Base-by-base conservation (phyloP, 345 rosid species). In the Lepidium sativum region DNA sequence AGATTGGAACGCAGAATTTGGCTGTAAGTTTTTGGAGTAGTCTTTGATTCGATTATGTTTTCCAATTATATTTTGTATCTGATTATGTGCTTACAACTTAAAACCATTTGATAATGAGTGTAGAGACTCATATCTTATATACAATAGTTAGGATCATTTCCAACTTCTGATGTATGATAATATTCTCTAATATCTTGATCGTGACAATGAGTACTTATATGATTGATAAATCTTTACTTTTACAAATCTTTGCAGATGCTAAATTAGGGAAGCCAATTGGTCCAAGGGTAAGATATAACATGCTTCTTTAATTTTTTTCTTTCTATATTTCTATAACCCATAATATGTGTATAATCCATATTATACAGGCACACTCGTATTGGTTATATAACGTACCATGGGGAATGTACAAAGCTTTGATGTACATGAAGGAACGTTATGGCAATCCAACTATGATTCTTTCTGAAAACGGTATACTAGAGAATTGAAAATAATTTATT, bases 341-440 rank as follows among this genome's bases (percentile, higher is more conserved):
- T 37, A 20, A 3, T 35, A 23, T n/a, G 39, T n/a, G n/a, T n/a
- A n/a, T n/a, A n/a, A n/a, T n/a, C n/a, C n/a, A 58, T 50, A 17
- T 23, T 32, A 81, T 11, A n/a, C 82, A 94, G 96, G 99, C 85
- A 17, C n/a, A 94, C 62, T 94, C 97, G 9, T 51, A 73, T 40
- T 94, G 97, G 97, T 85, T 94, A 42, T 94, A 94, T 71, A 78
- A 85, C 60, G 99, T 94, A 29, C 99, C 99, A 37, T 90, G 99
- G 96, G 97, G 99, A 2, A 63, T 94, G 83, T 90, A 88, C 82
- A 94, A 94, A 81, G 77, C 92, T 25, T 53, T 90, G 67, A 90
- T 81, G 78, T 90, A 94, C 67, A 80, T 94, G 25, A 94, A 94
- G 74, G 97, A 88, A 75, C 82, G 18, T 10, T 94, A 94, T 27